These are phyloP conservation scores for Telopea speciosissima DNA, from an alignment of 177 flowering plant genomes.

Conservation along the genomic window DNA sequence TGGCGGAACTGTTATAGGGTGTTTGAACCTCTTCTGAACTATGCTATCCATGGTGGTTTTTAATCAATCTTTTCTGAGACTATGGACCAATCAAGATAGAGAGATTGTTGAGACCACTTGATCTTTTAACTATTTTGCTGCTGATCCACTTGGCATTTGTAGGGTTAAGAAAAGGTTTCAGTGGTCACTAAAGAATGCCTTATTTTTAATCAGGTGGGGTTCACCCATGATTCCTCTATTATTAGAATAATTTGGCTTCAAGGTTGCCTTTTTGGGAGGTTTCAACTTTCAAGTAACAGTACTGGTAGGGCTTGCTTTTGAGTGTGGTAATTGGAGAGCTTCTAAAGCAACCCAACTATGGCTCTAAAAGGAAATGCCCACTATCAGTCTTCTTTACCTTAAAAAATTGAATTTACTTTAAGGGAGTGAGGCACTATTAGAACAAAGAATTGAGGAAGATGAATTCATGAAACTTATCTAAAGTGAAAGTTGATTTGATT, in stretches of 20 bases:
- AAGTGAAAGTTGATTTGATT: slow-evolving; percentile 14
- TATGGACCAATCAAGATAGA: background rate
- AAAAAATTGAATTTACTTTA: slow-evolving; percentile 13
- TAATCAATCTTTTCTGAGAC: too few relatives aligned
- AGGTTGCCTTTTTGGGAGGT: slow-evolving; percentile 1
- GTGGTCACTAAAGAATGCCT: background rate
- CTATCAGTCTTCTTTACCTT: slow-evolving; percentile 11
- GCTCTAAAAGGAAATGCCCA: slow-evolving; percentile 44
- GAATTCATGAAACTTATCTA: slow-evolving; percentile 38
- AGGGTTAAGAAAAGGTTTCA: background rate
- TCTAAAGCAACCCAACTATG: slow-evolving; percentile 18
- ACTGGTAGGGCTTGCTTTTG: slow-evolving; percentile 20
- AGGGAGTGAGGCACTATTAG: slow-evolving; percentile 27
- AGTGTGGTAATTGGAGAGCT: slow-evolving; percentile 11
- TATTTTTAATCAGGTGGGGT: slow-evolving; percentile 3
- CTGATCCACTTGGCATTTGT: background rate
- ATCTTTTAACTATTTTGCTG: background rate
- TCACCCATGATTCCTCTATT: slow-evolving; percentile 6
- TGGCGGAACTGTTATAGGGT: too few relatives aligned
- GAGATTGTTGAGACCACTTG: too few relatives aligned
- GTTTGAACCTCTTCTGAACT: too few relatives aligned
- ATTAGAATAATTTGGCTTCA: background rate
- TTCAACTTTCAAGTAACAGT: slow-evolving; percentile 5
- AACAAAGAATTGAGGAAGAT: slow-evolving; percentile 33
- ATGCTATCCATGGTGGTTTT: too few relatives aligned